A percentile compares a stretch with the other conserved stretches of the same genome.
Conservation (phyloP, 257 asterid species). For the Lavandula angustifolia region DNA sequence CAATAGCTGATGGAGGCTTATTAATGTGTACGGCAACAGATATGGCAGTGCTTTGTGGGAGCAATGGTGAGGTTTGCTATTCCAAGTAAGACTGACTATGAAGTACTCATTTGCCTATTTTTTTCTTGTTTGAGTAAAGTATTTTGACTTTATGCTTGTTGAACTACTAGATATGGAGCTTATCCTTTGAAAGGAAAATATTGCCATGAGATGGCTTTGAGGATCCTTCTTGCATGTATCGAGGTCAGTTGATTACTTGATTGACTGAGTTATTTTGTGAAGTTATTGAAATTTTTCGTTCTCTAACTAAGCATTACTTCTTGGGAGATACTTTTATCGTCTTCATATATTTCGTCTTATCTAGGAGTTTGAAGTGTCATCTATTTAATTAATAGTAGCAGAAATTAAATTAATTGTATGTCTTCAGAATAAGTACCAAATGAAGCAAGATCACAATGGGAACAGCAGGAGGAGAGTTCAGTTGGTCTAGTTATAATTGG, state of each 20-base stretch:
- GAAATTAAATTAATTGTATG: not conserved
- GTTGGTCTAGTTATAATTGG: not conserved
- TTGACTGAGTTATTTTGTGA: conserved; percentile 14
- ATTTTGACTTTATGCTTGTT: conserved; percentile 33
- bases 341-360: not conserved
- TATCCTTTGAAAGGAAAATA: conserved; percentile 93
- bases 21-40: conserved; percentile 98
- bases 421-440: not conserved
- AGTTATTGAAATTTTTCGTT: conserved; percentile 6
- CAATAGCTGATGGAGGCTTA: conserved; percentile 89
- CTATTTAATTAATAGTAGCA: not conserved
- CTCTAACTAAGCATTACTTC: not conserved
- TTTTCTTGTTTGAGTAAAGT: conserved; percentile 21
- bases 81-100: conserved; percentile 72
- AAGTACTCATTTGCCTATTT: conserved; percentile 14
- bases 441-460: not conserved
- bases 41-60: conserved; percentile 98
- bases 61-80: conserved; percentile 97
- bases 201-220: conserved; percentile 97
- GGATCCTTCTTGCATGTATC: conserved; percentile 93
- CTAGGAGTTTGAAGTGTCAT: not conserved
- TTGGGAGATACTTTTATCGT: conserved; percentile 6
- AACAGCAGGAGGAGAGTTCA: not conserved
- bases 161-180: conserved; percentile 75
- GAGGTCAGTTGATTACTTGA: conserved; percentile 77